Percentiles rank a stretch among this genome's conserved stretches.
These are phyloP conservation scores for Penicillium malachiteum DNA, from an alignment of 495 filamentous ascomycete species.

Conservation along the genomic window DNA sequence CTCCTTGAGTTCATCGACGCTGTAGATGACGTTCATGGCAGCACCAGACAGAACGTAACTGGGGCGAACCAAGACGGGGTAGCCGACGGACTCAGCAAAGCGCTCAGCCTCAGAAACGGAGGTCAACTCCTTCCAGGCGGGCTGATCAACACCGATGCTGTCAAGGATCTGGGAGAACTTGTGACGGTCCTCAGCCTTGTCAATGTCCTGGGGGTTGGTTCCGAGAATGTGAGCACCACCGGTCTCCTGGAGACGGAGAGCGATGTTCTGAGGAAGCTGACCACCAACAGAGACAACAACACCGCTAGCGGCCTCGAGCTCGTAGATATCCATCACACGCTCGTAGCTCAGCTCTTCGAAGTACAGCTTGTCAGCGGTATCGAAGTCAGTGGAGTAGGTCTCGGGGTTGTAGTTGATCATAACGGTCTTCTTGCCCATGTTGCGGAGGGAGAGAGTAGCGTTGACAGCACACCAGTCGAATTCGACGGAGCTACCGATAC, in stretches of 20 bases:
- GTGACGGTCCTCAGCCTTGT: constrained; percentile 94
- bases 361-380: constrained; percentile 91
- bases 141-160: constrained; percentile 93
- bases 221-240: constrained; percentile 87
- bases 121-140: constrained; percentile 95
- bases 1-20: constrained; percentile 78
- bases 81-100: constrained; percentile 82
- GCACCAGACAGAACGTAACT: constrained; percentile 96
- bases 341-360: constrained; percentile 98
- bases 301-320: constrained; percentile 81
- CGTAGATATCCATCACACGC: constrained; percentile 98
- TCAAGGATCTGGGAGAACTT: constrained; percentile 98
- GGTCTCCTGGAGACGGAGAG: constrained; percentile 87
- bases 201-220: constrained; percentile 89
- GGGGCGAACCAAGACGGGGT: constrained; percentile 90
- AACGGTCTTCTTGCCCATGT: constrained; percentile 95
- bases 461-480: constrained; percentile 99
- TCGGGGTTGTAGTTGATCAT: constrained; percentile 99
- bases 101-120: constrained; percentile 81
- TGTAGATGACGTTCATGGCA: constrained; percentile 96
- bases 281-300: constrained; percentile 95
- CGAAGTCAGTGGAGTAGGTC: constrained; percentile 86
- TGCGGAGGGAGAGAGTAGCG: constrained; percentile 77
- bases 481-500: constrained; percentile 95
- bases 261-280: constrained; percentile 96